A percentile compares a stretch with the other conserved stretches of the same genome.
Conservation (phyloP, 768 basidiomycete species). For the Lactifluus subvellereus region DNA sequence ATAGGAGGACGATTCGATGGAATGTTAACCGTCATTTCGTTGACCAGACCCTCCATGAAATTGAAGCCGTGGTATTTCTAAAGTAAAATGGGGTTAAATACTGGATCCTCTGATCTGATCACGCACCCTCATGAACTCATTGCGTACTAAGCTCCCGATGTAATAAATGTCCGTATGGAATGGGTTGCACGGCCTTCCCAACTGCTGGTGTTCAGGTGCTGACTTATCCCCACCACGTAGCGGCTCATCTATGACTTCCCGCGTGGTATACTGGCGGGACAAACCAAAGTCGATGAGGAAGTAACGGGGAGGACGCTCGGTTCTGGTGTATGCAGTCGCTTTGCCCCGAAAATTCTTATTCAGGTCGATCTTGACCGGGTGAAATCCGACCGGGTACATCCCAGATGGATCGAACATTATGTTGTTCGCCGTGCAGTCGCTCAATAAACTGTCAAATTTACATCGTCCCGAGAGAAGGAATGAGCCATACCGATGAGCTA, state of each 20-base stretch:
- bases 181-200: conserved; percentile 26
- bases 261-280: conserved; percentile 27
- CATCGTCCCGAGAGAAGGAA: background rate
- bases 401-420: conserved; percentile 30
- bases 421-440: conserved; percentile 23
- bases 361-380: conserved; percentile 24
- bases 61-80: conserved; percentile 26
- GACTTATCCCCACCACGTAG: conserved; percentile 40
- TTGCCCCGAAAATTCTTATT: conserved; percentile 26
- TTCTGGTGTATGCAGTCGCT: conserved; percentile 27
- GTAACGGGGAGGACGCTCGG: conserved; percentile 28
- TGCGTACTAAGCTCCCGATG: conserved; percentile 32
- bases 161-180: conserved; percentile 36
- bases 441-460: background rate
- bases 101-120: background rate
- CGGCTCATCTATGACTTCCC: conserved; percentile 27
- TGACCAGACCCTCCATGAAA: conserved; percentile 29
- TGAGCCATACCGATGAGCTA: conserved; percentile 32
- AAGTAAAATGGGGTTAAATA: background rate
- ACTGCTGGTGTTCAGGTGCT: conserved; percentile 31
- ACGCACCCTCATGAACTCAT: conserved; percentile 29
- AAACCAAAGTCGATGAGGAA: conserved; percentile 30
- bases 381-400: conserved; percentile 30
- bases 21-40: conserved; percentile 27
- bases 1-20: conserved; percentile 30